phyloP scores from a whole-genome alignment of 768 basidiomycete species.

The Tylopilus felleus region DNA sequence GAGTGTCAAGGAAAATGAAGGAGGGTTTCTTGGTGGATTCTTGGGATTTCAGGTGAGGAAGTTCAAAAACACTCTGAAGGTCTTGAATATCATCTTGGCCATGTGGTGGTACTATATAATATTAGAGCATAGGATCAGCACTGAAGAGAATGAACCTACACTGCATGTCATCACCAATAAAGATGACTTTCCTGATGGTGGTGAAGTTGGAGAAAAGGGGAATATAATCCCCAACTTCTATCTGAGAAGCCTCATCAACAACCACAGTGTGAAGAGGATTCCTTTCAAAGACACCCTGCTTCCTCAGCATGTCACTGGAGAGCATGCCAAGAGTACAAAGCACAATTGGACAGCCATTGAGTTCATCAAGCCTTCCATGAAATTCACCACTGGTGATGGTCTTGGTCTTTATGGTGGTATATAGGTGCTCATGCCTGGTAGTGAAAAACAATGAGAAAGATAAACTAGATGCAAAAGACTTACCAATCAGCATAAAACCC shows the following conservation, averaged over 20 bases:
- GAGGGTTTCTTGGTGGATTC: conserved; percentile 25
- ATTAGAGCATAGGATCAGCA: conserved; percentile 27
- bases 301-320: conserved; percentile 35
- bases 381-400: conserved; percentile 50
- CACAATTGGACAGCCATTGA: conserved; percentile 50
- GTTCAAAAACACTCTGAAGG: conserved; percentile 75
- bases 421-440: conserved; percentile 79
- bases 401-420: conserved; percentile 44
- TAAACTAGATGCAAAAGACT: conserved; percentile 16
- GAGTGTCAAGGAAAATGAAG: conserved; percentile 61
- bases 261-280: conserved; percentile 47
- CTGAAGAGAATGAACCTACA: conserved; percentile 39
- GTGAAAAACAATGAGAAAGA: not conserved
- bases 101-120: conserved; percentile 67
- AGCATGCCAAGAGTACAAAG: conserved; percentile 81
- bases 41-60: conserved; percentile 49
- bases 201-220: conserved; percentile 33
- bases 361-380: conserved; percentile 27
- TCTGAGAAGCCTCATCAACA: conserved; percentile 67
- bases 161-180: conserved; percentile 68
- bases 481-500: conserved; percentile 69
- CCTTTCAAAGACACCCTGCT: conserved; percentile 18
- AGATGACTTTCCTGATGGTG: conserved; percentile 50
- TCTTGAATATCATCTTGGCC: conserved; percentile 65
- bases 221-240: conserved; percentile 54